These are phyloP conservation scores for Daedaleopsis nitida DNA, from an alignment of 768 basidiomycete genomes.

Conservation along the genomic window DNA sequence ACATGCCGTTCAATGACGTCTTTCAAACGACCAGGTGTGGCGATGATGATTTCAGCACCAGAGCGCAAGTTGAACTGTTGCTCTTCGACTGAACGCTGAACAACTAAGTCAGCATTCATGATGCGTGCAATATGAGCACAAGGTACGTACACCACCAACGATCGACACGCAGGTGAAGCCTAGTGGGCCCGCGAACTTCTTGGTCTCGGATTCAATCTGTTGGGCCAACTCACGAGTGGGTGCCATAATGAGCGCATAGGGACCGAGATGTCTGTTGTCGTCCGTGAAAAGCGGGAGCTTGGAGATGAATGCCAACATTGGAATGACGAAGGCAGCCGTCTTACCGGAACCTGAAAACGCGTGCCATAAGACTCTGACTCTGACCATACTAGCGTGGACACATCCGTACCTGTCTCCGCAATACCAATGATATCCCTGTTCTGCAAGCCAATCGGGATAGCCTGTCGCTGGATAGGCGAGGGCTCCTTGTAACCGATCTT, in stretches of 20 bases:
- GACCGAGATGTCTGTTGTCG: slow-evolving; percentile 92
- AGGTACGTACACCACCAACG: slow-evolving; percentile 83
- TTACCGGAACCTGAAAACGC: slow-evolving; percentile 84
- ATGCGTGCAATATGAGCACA: slow-evolving; percentile 2
- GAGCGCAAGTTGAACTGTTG: slow-evolving; percentile 98
- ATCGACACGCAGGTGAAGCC: slow-evolving; percentile 97
- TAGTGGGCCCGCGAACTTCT: slow-evolving; percentile 87
- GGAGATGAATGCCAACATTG: slow-evolving; percentile 94
- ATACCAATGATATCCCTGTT: slow-evolving; percentile 98
- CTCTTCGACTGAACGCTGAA: slow-evolving; percentile 88
- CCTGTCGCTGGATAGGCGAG: slow-evolving; percentile 95
- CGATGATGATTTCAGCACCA: slow-evolving; percentile 98
- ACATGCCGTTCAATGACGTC: slow-evolving; percentile 97
- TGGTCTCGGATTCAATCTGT: slow-evolving; percentile 92
- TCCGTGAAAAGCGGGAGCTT: slow-evolving; percentile 84
- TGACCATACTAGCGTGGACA: neutral
- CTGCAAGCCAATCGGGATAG: slow-evolving; percentile 97
- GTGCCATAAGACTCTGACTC: neutral
- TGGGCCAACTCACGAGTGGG: slow-evolving; percentile 99
- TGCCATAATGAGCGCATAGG: slow-evolving; percentile 89
- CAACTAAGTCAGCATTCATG: slow-evolving; percentile 14
- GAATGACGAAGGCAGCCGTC: slow-evolving; percentile 97
- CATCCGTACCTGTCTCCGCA: slow-evolving; percentile 85
- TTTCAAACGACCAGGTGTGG: slow-evolving; percentile 97
- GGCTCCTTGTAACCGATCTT: slow-evolving; percentile 96